These are phyloP conservation scores for Phanerochaete carnosa DNA, from an alignment of 768 basidiomycete species.

Conservation along the genomic window DNA sequence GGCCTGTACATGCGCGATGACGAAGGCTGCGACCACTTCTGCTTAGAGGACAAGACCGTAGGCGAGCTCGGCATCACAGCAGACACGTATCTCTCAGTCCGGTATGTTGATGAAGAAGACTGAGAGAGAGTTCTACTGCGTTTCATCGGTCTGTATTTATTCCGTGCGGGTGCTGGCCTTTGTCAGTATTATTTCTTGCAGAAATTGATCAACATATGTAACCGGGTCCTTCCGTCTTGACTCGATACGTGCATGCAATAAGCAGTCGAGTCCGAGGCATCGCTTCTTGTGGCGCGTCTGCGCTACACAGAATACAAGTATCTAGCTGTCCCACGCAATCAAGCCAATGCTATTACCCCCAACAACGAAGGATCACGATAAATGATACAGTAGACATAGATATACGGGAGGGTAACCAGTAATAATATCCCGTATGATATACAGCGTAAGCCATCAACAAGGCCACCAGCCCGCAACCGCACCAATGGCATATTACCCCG, in stretches of 20 bases:
- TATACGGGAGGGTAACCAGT: background rate
- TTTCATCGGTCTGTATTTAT: too few species aligned
- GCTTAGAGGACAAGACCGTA: background rate
- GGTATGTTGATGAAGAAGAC: background rate
- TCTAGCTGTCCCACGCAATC: too few species aligned
- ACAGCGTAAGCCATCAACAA: background rate
- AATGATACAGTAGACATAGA: background rate
- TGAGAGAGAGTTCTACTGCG: background rate
- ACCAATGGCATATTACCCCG: slow-evolving; percentile 13
- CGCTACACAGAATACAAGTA: too few species aligned
- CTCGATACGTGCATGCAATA: too few species aligned
- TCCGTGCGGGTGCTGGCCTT: too few species aligned
- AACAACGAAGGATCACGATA: background rate
- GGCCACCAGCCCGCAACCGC: background rate
- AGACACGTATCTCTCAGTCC: background rate
- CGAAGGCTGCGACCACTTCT: background rate
- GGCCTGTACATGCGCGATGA: background rate
- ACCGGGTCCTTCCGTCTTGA: too few species aligned
- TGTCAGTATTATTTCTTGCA: too few species aligned
- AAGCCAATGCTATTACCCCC: background rate
- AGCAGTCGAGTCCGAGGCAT: too few species aligned
- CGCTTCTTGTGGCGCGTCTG: too few species aligned
- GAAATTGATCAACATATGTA: too few species aligned
- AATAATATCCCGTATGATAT: background rate
- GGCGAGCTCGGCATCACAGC: background rate